Evolutionary conservation across 1,284 basidiomycete species (phyloP), one percentile per base, ranked within the genome.

Genomic region (Entoloma clypeatum): DNA sequence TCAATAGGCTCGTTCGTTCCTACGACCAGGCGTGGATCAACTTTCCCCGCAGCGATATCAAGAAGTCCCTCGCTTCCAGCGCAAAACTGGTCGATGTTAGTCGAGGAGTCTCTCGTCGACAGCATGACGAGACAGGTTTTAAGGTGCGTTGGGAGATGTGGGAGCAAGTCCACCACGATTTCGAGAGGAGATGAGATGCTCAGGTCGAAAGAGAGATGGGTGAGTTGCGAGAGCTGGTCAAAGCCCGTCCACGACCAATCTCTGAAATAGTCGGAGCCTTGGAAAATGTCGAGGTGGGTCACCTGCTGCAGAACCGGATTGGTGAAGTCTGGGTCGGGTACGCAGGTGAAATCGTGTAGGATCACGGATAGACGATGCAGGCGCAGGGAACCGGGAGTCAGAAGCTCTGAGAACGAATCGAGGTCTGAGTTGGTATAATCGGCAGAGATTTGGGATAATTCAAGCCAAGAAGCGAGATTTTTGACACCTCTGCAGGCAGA

Each of bases 281-380:
- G 48, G 31, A 46, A 50, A 7, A 52, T 45, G 23, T 47, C 44
- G 16, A 52, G 48, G 23, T 52, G 51, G 1, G 51, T 50, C 9
- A 52, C 43, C 22, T 48, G 40, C 19, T 34, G 39, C 13, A 52
- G 31, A 8, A 50, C 27, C 22, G 51, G 41, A 18, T 40, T 35
- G 19, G 41, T 47, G 16, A 50, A 52, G 22, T 43, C 43, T 9
- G 46, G 48, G 24, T 52, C 45, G 11, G 48, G 48, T 25, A 41
- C 45, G 32, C 44, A 43, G n/a, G 47, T 27, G 26, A 48, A 44
- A 24, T 47, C 41, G 14, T 47, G 45, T 0, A 52, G 36, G 14
- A 44, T 47, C 41, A 52, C 40, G 2, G 48, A 46, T 5, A 52
- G 46, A 7, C 44, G 51, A n/a, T 43, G 35, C 2, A 52, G 44